Percentiles rank a stretch among this genome's conserved stretches.
Evolutionary conservation across 2,329 filamentous ascomycete species (phyloP).

Genomic region (Didymella glomerata): DNA sequence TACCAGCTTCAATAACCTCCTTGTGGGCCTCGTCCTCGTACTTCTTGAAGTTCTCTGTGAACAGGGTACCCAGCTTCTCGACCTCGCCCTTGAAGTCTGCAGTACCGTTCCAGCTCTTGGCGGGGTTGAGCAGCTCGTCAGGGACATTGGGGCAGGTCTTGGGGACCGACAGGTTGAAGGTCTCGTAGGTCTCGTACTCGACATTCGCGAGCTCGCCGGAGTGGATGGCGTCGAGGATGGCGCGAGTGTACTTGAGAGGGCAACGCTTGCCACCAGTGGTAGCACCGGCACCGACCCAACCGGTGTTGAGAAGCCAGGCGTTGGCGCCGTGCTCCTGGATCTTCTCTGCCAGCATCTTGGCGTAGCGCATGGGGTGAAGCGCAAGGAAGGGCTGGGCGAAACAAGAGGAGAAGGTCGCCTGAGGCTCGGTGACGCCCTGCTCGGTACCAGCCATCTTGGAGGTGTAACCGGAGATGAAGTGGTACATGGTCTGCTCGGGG

Average conservation of each 20-base stretch:
- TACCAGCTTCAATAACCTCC: not conserved
- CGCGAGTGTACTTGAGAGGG: slow-evolving; percentile 97
- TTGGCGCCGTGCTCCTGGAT: slow-evolving; percentile 94
- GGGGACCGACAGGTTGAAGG: slow-evolving; percentile 97
- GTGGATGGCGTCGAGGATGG: slow-evolving; percentile 98
- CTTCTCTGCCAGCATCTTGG: slow-evolving; percentile 98
- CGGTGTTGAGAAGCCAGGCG: slow-evolving; percentile 98
- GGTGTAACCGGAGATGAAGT: slow-evolving; percentile 99
- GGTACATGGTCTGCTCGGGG: slow-evolving; percentile 98
- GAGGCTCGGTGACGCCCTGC: slow-evolving; percentile 94
- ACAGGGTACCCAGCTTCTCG: slow-evolving; percentile 85
- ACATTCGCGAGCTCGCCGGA: slow-evolving; percentile 91
- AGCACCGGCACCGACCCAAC: slow-evolving; percentile 92
- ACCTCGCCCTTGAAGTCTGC: slow-evolving; percentile 88
- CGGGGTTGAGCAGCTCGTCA: slow-evolving; percentile 90
- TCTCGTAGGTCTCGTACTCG: slow-evolving; percentile 93
- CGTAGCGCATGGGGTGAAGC: slow-evolving; percentile 98
- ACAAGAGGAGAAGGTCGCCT: slow-evolving; percentile 98
- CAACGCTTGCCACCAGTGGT: slow-evolving; percentile 91
- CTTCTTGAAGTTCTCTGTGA: slow-evolving; percentile 98
- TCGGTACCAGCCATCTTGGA: slow-evolving; percentile 99
- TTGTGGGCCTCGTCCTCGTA: slow-evolving; percentile 65
- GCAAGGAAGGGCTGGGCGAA: slow-evolving; percentile 99
- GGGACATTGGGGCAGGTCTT: slow-evolving; percentile 90
- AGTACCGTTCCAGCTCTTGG: slow-evolving; percentile 86